A percentile compares a stretch with the other conserved stretches of the same genome.
Conservation (phyloP, 202 grass and related monocot species). For the Elaeis oleifera region DNA sequence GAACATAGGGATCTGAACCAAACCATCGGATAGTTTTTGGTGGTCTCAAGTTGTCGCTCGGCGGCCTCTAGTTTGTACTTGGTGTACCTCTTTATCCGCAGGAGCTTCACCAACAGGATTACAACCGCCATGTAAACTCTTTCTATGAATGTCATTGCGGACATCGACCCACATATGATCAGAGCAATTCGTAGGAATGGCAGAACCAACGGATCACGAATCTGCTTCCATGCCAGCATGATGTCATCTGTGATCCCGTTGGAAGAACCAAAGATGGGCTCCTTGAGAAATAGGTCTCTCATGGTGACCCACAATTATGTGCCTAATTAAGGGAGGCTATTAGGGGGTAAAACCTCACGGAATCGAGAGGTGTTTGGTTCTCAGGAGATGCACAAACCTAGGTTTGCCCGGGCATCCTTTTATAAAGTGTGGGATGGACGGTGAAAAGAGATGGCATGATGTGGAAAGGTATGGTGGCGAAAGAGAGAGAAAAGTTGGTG, state of each 20-base stretch:
- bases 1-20: slow-evolving; percentile 92
- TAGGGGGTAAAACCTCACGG: too few relatives aligned
- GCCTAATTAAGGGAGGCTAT: too few relatives aligned
- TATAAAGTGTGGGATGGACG: background rate
- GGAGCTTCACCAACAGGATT: slow-evolving; percentile 41
- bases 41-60: slow-evolving; percentile 28
- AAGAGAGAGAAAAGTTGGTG: slow-evolving; percentile 18
- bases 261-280: background rate
- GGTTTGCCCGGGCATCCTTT: too few relatives aligned
- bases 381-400: too few relatives aligned
- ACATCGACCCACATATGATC: slow-evolving; percentile 60
- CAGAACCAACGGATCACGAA: slow-evolving; percentile 32
- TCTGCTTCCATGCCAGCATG: slow-evolving; percentile 25
- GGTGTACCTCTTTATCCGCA: slow-evolving; percentile 23
- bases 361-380: too few relatives aligned
- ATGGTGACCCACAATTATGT: background rate
- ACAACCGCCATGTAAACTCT: slow-evolving; percentile 76
- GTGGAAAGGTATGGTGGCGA: background rate
- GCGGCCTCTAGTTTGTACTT: slow-evolving; percentile 33
- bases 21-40: slow-evolving; percentile 40
- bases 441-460: background rate
- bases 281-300: slow-evolving; percentile 23
- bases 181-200: slow-evolving; percentile 47
- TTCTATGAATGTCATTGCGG: slow-evolving; percentile 70
- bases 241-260: background rate